Percentiles rank a stretch among this genome's conserved stretches.
phyloP scores from a whole-genome alignment of 1,284 basidiomycete species.

The Garcileccinum viscosum region DNA sequence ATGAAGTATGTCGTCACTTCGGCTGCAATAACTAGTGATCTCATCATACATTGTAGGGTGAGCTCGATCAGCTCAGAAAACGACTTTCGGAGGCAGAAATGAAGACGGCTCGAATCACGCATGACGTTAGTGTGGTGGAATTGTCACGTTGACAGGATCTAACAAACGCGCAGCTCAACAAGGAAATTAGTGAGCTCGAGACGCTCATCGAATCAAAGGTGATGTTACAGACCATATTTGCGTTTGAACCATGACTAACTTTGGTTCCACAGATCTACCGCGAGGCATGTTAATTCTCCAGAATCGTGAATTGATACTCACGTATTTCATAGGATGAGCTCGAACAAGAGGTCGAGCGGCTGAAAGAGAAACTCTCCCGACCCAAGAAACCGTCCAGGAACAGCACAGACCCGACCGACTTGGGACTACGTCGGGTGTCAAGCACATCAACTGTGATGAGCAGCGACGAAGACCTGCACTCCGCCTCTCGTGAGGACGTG shows the following conservation, averaged over 20 bases:
- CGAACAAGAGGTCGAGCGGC: conserved; percentile 80
- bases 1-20: conserved; percentile 52
- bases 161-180: conserved; percentile 68
- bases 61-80: conserved; percentile 74
- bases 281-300: conserved; percentile 55
- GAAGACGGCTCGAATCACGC: conserved; percentile 71
- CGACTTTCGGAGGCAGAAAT: conserved; percentile 71
- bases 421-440: conserved; percentile 34
- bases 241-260: conserved; percentile 17
- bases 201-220: conserved; percentile 89
- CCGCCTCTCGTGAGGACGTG: conserved; percentile 45
- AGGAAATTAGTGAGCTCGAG: conserved; percentile 90
- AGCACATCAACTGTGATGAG: conserved; percentile 33
- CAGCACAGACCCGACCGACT: conserved; percentile 46
- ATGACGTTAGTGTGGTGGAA: conserved; percentile 59
- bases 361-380: conserved; percentile 71
- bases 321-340: conserved; percentile 73
- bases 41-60: conserved; percentile 48
- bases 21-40: conserved; percentile 1
- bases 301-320: conserved; percentile 7
- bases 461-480: conserved; percentile 25
- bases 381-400: conserved; percentile 64
- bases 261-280: conserved; percentile 75
- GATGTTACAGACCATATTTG: conserved; percentile 17
- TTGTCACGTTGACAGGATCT: conserved; percentile 10